phyloP scores from a whole-genome alignment of 2,329 filamentous ascomycete species.

The Monosporascus sp. region DNA sequence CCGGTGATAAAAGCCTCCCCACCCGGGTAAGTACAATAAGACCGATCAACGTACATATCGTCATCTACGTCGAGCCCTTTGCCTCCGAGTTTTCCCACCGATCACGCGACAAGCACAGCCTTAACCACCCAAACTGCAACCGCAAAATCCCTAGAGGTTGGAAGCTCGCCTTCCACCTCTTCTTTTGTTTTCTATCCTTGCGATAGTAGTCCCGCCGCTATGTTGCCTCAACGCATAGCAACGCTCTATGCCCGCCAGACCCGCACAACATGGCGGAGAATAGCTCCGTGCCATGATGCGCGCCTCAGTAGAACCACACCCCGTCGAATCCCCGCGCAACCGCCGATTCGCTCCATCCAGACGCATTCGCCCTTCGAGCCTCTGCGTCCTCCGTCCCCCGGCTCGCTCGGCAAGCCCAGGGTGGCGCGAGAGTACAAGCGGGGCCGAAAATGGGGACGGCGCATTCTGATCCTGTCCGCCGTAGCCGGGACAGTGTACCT shows the following conservation, averaged over 20 bases:
- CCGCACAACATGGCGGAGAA: not conserved
- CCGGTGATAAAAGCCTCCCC: too few species aligned
- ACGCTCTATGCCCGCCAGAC: constrained; percentile 9
- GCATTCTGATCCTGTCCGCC: constrained; percentile 58
- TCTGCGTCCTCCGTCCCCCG: constrained; percentile 71
- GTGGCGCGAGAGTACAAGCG: constrained; percentile 66
- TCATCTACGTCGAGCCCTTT: too few species aligned
- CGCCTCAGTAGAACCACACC: not conserved
- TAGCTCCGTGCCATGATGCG: constrained; percentile 1
- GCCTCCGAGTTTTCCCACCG: not conserved
- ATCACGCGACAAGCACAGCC: not conserved
- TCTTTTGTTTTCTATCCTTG: not conserved
- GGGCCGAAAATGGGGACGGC: constrained; percentile 70
- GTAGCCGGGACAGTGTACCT: constrained; percentile 59
- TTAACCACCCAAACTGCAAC: not conserved
- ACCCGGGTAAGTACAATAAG: too few species aligned
- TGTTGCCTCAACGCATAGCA: constrained; percentile 13
- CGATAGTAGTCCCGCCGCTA: not conserved
- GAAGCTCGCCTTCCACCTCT: constrained; percentile 10
- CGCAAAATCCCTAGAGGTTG: constrained; percentile 2
- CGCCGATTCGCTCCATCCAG: constrained; percentile 16
- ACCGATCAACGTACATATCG: too few species aligned
- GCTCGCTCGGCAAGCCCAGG: constrained; percentile 67
- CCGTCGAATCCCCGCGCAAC: not conserved
- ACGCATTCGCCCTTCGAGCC: constrained; percentile 49